Base-by-base conservation (phyloP, 345 rosid genomes). In the Conringia planisiliqua region DNA sequence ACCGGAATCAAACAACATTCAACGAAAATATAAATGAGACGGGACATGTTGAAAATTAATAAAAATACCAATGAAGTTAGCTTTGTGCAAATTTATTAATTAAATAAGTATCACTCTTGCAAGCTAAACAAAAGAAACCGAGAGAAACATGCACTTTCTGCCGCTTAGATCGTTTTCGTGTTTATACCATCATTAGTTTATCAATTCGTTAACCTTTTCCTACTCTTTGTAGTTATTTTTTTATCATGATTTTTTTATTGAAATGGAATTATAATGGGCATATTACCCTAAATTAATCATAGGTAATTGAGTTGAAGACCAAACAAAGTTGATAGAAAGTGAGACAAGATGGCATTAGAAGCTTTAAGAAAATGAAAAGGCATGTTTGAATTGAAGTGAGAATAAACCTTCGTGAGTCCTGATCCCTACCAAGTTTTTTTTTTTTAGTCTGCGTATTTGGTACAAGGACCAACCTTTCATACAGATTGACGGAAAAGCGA, bases 161-260 rank as follows among this genome's bases (percentile, higher is more conserved):
- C 81, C 50, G 67, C 55, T 71, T 57, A 22, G 6, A 71, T 46
- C 68, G 63, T 71, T 71, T 70, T 71, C 68, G 68, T 58, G 72
- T 77, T 48, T 71, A 59, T 32, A 71, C 68, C 47, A 66, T 50
- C 63, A 71, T 50, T 66, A 27, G 39, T 71, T 54, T 71, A 71
- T 66, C 27, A 60, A 58, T 39, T 63, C 55, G 9, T 55, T 55
- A 40, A 16, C 68, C 46, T 67, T 62, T 52, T 43, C 44, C 29
- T 44, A 70, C 30, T 70, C 60, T 38, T 56, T 65, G 47, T 71
- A 20, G 46, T 46, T 58, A 30, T 54, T 30, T 62, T 62, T 54
- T 20, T 48, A 11, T 69, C 30, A 40, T 42, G 10, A 18, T 44
- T 61, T 26, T 51, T 11, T 48, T 48, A 18, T 44, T 63, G 18